A percentile compares a stretch with the other conserved stretches of the same genome.
phyloP scores from a whole-genome alignment of 805 yeast genomes.

The Candida insectorum region DNA sequence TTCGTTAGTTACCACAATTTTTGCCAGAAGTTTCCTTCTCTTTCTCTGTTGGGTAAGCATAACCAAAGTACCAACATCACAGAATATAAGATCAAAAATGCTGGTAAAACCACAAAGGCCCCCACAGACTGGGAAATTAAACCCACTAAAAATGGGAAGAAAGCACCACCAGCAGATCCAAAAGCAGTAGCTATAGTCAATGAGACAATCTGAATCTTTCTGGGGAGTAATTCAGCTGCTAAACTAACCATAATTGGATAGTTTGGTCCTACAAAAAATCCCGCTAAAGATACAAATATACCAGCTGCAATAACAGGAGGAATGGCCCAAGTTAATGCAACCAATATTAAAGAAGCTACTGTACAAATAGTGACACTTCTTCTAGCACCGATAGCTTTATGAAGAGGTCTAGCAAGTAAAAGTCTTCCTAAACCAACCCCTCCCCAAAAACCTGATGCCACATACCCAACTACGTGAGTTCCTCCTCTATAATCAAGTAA shows the following conservation, averaged over 20 bases:
- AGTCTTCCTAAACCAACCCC: constrained; percentile 68
- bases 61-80: constrained; percentile 25
- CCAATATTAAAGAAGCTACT: constrained; percentile 32
- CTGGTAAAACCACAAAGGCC: constrained; percentile 49
- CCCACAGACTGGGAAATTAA: constrained; percentile 45
- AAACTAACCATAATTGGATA: constrained; percentile 52
- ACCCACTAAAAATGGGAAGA: constrained; percentile 55
- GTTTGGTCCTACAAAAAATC: constrained; percentile 64
- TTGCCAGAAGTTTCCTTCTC: constrained; percentile 12
- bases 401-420: constrained; percentile 39
- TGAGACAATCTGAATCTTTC: constrained; percentile 49
- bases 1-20: constrained; percentile 20
- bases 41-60: constrained; percentile 15
- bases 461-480: constrained; percentile 50
- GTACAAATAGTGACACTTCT: constrained; percentile 40
- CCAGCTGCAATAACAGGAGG: constrained; percentile 45
- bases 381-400: constrained; percentile 41
- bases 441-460: constrained; percentile 70
- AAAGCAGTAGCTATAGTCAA: constrained; percentile 52
- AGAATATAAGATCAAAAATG: constrained; percentile 35
- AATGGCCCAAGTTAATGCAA: constrained; percentile 47
- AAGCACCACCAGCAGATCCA: constrained; percentile 58
- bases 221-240: constrained; percentile 41
- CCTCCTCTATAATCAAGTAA: constrained; percentile 53
- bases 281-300: constrained; percentile 46